Base-by-base conservation (phyloP, 73 alveolate species). In the Paramecium biaurelia region DNA sequence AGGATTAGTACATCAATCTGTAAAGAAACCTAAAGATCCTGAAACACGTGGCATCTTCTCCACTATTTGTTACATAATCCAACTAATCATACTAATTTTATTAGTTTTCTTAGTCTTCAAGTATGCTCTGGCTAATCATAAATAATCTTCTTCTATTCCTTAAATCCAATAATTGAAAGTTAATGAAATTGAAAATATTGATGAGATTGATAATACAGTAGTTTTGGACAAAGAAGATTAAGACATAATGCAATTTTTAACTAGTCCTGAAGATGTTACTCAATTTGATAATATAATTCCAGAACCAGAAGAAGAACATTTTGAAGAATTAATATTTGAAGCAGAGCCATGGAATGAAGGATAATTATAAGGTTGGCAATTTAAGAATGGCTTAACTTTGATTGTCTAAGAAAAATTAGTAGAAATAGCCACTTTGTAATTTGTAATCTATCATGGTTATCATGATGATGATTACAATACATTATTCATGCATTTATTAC, bases 291-390 rank as follows among this genome's bases (percentile, higher is more conserved):
- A 74, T 11, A 28, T 74, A 12, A 37, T 74, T 4, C 84, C 84
- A 28, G 87, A 37, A 41, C 87, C 87, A 41, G 57, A 28, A 34
- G 87, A 74, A 74, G 87, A 63, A 32, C 23, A 11, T 15, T 74
- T 74, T 34, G 87, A 74, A 74, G 87, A 74, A 74, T 37, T 74
- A 21, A 41, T 37, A 28, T 74, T 74, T 37, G 87, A 74, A 41
- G 87, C 87, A 15, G 87, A 74, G 18, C 87, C 87, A 74, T 74
- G 68, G 67, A 37, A 37, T 34, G 87, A 74, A 74, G 87, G 87
- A 15, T 37, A 74, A 74, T 74, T 37, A 2, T 37, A 41, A 34
- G 87, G 87, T 8, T 74, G 87, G 87, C 20, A 74, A 37, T 74
- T 35, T 18, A 74, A 74, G 23, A 74, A 74, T 74, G 87, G 87